These are phyloP conservation scores for Combretum micranthum DNA, from an alignment of 345 rosid species.

Conservation along the genomic window DNA sequence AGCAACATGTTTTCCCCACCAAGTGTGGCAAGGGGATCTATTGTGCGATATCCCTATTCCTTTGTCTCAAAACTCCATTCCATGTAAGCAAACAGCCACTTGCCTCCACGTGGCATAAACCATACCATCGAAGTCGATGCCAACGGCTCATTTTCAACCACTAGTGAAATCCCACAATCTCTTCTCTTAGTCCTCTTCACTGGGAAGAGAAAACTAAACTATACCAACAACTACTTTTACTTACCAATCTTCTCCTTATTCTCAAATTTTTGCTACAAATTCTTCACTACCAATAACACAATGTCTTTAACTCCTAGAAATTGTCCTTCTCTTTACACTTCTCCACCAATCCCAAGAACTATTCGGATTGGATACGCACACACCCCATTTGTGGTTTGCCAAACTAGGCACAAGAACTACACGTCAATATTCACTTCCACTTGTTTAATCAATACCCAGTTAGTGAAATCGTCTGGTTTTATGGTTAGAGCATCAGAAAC, in stretches of 20 bases:
- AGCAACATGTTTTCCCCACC: background rate
- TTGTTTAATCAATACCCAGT: conserved; percentile 29
- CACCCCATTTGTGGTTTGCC: conserved; percentile 4
- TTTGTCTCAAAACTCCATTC: background rate
- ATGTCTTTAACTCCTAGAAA: conserved; percentile 57
- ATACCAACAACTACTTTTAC: no score
- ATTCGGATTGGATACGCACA: conserved; percentile 23
- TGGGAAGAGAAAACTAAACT: background rate
- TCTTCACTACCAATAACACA: conserved; percentile 6
- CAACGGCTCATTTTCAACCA: conserved; percentile 21
- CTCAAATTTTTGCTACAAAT: background rate
- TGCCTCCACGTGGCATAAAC: background rate
- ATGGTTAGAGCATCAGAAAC: conserved; percentile 55
- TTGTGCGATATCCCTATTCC: background rate
- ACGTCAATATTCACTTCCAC: conserved; percentile 18
- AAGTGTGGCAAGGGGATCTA: conserved; percentile 1
- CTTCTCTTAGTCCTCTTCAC: background rate
- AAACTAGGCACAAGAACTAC: conserved; percentile 11
- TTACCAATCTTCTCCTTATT: background rate
- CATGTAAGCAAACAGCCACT: background rate
- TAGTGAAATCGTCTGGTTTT: conserved; percentile 24
- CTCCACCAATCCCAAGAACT: conserved; percentile 43
- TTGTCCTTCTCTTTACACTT: conserved; percentile 47
- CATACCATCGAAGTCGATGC: background rate
- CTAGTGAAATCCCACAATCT: conserved; percentile 31